Evolutionary conservation across 805 yeast species (phyloP).

Genomic region (Helenozyma rhizophorensis): DNA sequence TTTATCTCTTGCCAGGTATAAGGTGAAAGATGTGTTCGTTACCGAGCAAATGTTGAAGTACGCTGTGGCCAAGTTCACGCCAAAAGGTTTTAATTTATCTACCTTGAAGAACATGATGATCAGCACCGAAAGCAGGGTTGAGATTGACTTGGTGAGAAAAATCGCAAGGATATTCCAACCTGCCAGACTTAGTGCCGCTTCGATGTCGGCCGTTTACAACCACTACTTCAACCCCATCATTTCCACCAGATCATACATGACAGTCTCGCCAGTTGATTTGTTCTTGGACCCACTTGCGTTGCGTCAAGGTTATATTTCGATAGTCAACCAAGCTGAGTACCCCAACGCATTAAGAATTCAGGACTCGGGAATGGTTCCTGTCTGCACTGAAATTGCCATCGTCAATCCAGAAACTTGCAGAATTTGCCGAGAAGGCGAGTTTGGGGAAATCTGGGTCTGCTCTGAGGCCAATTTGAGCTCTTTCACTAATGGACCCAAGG

Average conservation of each 20-base stretch:
- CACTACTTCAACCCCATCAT: slow-evolving; percentile 80
- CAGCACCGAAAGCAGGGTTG: slow-evolving; percentile 72
- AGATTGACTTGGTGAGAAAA: slow-evolving; percentile 50
- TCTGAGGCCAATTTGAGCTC: slow-evolving; percentile 76
- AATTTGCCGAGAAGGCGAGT: slow-evolving; percentile 83
- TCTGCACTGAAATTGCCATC: slow-evolving; percentile 87
- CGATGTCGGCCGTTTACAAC: slow-evolving; percentile 73
- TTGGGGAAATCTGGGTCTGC: slow-evolving; percentile 96
- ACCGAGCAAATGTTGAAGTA: slow-evolving; percentile 80
- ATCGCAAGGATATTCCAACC: slow-evolving; percentile 60
- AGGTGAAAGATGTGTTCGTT: slow-evolving; percentile 80
- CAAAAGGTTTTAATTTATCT: slow-evolving; percentile 58
- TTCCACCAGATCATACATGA: slow-evolving; percentile 79
- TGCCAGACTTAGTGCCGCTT: slow-evolving; percentile 60
- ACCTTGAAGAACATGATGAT: slow-evolving; percentile 80
- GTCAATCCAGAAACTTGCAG: slow-evolving; percentile 88
- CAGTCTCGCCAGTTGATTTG: slow-evolving; percentile 81
- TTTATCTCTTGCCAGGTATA: slow-evolving; percentile 65
- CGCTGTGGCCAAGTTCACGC: slow-evolving; percentile 57
- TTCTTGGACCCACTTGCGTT: slow-evolving; percentile 84
- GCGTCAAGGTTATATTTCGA: slow-evolving; percentile 81
- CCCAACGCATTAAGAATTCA: slow-evolving; percentile 74
- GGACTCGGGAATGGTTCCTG: slow-evolving; percentile 95
- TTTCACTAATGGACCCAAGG: slow-evolving; percentile 51
- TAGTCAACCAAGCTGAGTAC: slow-evolving; percentile 68